Evolutionary conservation across 2,329 filamentous ascomycete species (phyloP).

Genomic region (Pseudogymnoascus verrucosus): DNA sequence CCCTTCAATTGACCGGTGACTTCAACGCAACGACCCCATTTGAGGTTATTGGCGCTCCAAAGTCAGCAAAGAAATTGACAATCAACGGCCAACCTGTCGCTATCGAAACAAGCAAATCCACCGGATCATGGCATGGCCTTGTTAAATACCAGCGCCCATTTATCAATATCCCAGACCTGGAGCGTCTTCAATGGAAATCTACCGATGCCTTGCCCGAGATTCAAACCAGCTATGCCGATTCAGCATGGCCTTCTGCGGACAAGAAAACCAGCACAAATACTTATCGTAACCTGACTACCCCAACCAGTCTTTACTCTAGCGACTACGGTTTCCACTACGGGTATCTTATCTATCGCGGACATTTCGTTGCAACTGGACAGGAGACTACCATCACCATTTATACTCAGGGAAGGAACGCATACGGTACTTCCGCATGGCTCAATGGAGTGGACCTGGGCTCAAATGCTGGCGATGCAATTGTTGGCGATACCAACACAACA

Average conservation of each 20-base stretch:
- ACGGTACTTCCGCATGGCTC: constrained; percentile 58
- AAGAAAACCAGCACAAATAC: constrained; percentile 12
- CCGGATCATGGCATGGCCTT: constrained; percentile 39
- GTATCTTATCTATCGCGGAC: constrained; percentile 58
- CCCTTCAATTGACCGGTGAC: constrained; percentile 57
- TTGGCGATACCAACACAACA: constrained; percentile 43
- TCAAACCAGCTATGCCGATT: constrained; percentile 52
- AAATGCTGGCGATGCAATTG: constrained; percentile 43
- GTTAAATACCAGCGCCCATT: constrained; percentile 40
- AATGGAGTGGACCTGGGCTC: constrained; percentile 53
- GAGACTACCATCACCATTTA: constrained; percentile 48
- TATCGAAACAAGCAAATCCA: constrained; percentile 29
- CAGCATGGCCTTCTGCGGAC: constrained; percentile 51
- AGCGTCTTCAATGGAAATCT: constrained; percentile 54
- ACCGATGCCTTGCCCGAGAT: constrained; percentile 65
- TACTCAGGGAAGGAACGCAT: constrained; percentile 58
- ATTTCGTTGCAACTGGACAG: constrained; percentile 55
- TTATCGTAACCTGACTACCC: constrained; percentile 41
- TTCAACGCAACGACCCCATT: constrained; percentile 59
- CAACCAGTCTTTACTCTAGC: constrained; percentile 55
- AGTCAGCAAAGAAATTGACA: constrained; percentile 52
- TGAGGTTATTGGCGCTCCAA: constrained; percentile 56
- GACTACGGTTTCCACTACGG: constrained; percentile 69
- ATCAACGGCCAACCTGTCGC: constrained; percentile 24
- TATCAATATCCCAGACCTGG: constrained; percentile 47